Evolutionary conservation across 2,329 filamentous ascomycete species (phyloP).

Genomic region (Hymenotorrendiella dingleyae): DNA sequence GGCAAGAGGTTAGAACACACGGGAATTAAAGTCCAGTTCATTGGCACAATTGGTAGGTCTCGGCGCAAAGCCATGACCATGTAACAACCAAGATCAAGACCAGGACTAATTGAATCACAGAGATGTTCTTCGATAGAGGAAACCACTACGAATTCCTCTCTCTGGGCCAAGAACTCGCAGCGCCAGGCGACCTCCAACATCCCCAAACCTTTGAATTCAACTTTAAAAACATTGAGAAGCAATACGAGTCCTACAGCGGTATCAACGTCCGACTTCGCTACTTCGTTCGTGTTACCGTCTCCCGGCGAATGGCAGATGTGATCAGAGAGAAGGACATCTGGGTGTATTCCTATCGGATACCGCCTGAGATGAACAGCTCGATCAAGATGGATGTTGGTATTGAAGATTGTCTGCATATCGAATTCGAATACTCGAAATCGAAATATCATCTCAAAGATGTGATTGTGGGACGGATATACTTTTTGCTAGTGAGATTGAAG

Average conservation of each 20-base stretch:
- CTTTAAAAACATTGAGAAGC: constrained; percentile 99
- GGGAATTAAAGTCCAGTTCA: constrained; percentile 99
- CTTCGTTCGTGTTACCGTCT: constrained; percentile 95
- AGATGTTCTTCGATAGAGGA: constrained; percentile 99
- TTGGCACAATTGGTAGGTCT: constrained; percentile 83
- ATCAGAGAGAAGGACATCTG: constrained; percentile 99
- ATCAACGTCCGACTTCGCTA: constrained; percentile 99
- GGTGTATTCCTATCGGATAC: constrained; percentile 98
- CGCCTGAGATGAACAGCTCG: constrained; percentile 93
- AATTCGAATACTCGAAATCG: constrained; percentile 98
- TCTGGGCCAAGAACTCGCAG: constrained; percentile 91
- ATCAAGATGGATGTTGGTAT: constrained; percentile 99
- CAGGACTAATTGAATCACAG: constrained; percentile 46
- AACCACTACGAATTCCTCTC: constrained; percentile 99
- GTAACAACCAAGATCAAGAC: background rate
- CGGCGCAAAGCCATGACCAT: constrained; percentile 2
- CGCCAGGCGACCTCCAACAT: constrained; percentile 95
- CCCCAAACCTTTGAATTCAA: constrained; percentile 99
- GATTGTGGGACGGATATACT: constrained; percentile 97
- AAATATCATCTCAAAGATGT: constrained; percentile 99
- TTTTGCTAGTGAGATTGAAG: constrained; percentile 92
- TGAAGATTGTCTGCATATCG: constrained; percentile 97
- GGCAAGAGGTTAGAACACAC: constrained; percentile 97
- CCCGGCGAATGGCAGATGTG: constrained; percentile 93
- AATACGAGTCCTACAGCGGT: constrained; percentile 99